Conservation (phyloP, 805 yeast species). For the Saturnispora saitoi region DNA sequence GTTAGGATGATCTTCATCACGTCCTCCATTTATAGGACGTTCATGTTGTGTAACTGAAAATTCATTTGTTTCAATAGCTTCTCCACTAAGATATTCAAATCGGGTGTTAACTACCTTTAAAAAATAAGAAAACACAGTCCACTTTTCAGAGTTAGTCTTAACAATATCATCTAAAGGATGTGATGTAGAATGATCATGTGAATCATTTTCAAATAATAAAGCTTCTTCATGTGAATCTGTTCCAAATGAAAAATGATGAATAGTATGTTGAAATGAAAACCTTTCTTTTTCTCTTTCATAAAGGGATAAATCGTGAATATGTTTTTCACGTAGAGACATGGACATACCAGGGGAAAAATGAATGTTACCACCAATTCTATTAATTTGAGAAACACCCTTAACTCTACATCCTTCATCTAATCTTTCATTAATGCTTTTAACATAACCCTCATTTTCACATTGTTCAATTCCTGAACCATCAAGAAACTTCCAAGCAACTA, state of each 20-base stretch:
- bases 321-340: constrained; percentile 47
- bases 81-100: constrained; percentile 56
- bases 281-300: constrained; percentile 47
- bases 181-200: constrained; percentile 34
- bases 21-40: constrained; percentile 77
- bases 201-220: constrained; percentile 10
- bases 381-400: constrained; percentile 68
- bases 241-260: constrained; percentile 83
- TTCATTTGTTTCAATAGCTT: constrained; percentile 69
- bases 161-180: constrained; percentile 60
- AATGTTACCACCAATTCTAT: constrained; percentile 80
- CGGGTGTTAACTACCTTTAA: constrained; percentile 87
- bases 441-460: constrained; percentile 86
- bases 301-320: constrained; percentile 78
- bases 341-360: constrained; percentile 97
- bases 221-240: constrained; percentile 31
- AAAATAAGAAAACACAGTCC: constrained; percentile 65
- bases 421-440: constrained; percentile 46
- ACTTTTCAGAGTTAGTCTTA: constrained; percentile 38
- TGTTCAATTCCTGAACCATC: constrained; percentile 85
- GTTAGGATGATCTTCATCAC: constrained; percentile 85
- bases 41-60: constrained; percentile 84
- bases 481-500: constrained; percentile 75
- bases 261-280: constrained; percentile 67
- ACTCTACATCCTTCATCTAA: constrained; percentile 83